phyloP scores from a whole-genome alignment of 306 rosid species.

The Canavalia gladiata region DNA sequence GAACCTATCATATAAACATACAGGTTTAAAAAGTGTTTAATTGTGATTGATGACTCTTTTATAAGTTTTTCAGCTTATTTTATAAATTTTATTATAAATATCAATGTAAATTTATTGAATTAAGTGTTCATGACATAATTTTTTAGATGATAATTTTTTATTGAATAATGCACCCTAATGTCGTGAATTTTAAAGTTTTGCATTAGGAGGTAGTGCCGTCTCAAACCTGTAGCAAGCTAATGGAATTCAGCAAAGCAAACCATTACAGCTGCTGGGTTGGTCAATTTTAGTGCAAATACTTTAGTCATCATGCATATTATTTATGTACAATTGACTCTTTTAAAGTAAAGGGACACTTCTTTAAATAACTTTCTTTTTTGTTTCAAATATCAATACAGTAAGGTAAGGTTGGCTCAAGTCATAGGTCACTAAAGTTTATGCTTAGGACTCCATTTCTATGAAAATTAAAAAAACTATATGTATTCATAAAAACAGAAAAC shows the following conservation, averaged over 20 bases:
- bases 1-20: background rate
- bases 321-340: too few species aligned
- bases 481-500: too few species aligned
- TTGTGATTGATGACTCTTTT: background rate
- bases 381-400: background rate
- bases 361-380: background rate
- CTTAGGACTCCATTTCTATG: background rate
- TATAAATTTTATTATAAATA: background rate
- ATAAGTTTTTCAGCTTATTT: too few species aligned
- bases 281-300: conserved; percentile 9
- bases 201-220: background rate
- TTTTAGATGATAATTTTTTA: too few species aligned
- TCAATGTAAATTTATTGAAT: background rate
- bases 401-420: background rate
- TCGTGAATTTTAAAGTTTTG: too few species aligned
- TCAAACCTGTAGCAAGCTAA: conserved; percentile 25
- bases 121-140: background rate
- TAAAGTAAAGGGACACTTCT: too few species aligned
- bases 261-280: background rate
- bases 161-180: too few species aligned
- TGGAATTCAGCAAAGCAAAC: conserved; percentile 33
- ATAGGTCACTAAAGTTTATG: background rate
- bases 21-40: background rate
- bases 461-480: background rate
- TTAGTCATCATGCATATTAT: conserved; percentile 2